These are phyloP conservation scores for Neofusicoccum kwambonambiense DNA, from an alignment of 2,329 filamentous ascomycete genomes.

Conservation along the genomic window DNA sequence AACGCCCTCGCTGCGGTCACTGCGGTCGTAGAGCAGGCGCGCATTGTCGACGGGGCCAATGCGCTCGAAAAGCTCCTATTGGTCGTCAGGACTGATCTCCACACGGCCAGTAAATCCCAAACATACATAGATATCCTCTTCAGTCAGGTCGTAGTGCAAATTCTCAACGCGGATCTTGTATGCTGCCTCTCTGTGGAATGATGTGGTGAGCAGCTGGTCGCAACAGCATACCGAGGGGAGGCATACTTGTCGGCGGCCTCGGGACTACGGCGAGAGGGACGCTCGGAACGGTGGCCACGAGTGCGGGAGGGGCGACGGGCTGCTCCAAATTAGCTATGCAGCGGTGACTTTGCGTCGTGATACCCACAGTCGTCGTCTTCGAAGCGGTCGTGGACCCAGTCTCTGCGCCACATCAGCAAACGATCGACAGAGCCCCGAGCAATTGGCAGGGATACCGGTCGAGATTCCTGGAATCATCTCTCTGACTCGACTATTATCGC, in stretches of 20 bases:
- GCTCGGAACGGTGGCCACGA: slow-evolving; percentile 22
- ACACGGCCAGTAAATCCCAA: not conserved
- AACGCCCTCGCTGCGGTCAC: slow-evolving; percentile 80
- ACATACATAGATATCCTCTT: slow-evolving; percentile 75
- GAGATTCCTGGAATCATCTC: slow-evolving; percentile 62
- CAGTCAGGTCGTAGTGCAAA: slow-evolving; percentile 85
- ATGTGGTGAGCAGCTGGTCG: not conserved
- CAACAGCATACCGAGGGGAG: not conserved
- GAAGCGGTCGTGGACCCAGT: slow-evolving; percentile 93
- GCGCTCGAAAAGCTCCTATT: slow-evolving; percentile 73
- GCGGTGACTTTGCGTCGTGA: slow-evolving; percentile 22
- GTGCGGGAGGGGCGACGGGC: slow-evolving; percentile 23
- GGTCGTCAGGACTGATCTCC: slow-evolving; percentile 4
- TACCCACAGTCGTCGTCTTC: slow-evolving; percentile 58
- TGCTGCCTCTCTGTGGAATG: slow-evolving; percentile 53
- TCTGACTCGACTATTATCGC: slow-evolving; percentile 33
- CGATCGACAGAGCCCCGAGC: slow-evolving; percentile 21
- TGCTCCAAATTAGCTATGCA: slow-evolving; percentile 18
- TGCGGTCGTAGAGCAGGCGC: slow-evolving; percentile 78
- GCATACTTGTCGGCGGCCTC: slow-evolving; percentile 5
- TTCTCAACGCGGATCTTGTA: slow-evolving; percentile 83
- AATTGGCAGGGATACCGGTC: slow-evolving; percentile 58
- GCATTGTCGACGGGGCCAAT: slow-evolving; percentile 72
- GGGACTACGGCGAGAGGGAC: slow-evolving; percentile 26
- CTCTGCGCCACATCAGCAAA: slow-evolving; percentile 49